phyloP scores from a whole-genome alignment of 495 filamentous ascomycete species.

The Xylaria nigripes region DNA sequence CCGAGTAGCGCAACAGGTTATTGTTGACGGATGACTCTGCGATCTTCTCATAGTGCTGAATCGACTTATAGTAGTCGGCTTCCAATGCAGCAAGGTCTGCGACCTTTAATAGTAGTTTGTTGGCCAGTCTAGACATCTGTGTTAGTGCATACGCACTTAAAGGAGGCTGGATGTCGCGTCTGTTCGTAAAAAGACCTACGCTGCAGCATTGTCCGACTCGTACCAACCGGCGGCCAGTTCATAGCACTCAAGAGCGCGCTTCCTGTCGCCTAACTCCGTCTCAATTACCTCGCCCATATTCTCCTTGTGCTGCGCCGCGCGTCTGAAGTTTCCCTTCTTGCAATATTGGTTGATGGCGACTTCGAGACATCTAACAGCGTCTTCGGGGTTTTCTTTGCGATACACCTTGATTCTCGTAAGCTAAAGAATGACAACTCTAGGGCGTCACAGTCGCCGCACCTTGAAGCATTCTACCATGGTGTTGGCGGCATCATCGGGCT shows the following conservation, averaged over 20 bases:
- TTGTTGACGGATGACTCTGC: constrained; percentile 63
- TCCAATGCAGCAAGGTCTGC: constrained; percentile 79
- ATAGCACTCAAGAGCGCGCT: constrained; percentile 69
- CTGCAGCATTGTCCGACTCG: constrained; percentile 75
- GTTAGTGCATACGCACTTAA: constrained; percentile 15
- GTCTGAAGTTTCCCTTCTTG: constrained; percentile 73
- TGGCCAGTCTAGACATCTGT: constrained; percentile 54
- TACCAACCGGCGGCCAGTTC: constrained; percentile 80
- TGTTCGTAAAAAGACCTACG: constrained; percentile 44
- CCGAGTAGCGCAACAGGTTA: constrained; percentile 79
- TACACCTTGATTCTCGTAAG: constrained; percentile 37
- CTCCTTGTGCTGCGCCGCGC: constrained; percentile 82
- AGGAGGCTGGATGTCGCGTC: background rate
- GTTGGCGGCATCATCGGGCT: constrained; percentile 84
- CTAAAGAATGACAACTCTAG: background rate
- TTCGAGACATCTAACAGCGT: constrained; percentile 67
- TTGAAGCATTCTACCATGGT: constrained; percentile 50
- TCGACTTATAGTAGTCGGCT: constrained; percentile 70
- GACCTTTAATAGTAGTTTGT: constrained; percentile 81
- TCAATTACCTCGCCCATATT: constrained; percentile 77
- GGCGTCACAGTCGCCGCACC: background rate
- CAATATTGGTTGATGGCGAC: constrained; percentile 73
- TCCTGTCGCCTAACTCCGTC: constrained; percentile 64
- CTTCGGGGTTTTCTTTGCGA: constrained; percentile 67
- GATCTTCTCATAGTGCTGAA: constrained; percentile 73